Conservation (phyloP, 176 grass and related monocot genomes). For the Urochloa ruziziensis region DNA sequence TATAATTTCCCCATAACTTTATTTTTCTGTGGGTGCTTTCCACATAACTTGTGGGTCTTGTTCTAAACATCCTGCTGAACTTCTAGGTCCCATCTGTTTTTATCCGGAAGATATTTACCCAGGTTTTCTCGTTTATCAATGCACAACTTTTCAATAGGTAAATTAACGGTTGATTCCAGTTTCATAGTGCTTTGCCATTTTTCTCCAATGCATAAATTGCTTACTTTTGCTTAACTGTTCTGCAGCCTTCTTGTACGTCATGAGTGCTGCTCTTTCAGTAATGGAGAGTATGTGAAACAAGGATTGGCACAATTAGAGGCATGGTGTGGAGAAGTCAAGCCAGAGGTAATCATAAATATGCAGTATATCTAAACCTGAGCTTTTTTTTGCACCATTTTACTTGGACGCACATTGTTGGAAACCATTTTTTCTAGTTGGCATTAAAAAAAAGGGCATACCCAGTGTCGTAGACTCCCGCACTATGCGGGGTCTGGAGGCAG, state of each 20-base stretch:
- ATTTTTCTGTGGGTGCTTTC: no score
- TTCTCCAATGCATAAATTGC: constrained; percentile 16
- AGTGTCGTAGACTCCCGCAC: no score
- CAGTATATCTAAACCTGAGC: constrained; percentile 7
- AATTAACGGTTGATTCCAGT: constrained; percentile 28
- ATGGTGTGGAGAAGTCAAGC: constrained; percentile 67
- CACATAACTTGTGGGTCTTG: constrained; percentile 2
- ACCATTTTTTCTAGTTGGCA: neutral
- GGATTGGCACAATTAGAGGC: constrained; percentile 73
- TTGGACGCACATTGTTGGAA: neutral
- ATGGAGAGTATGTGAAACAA: constrained; percentile 94
- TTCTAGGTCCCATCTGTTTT: constrained; percentile 81
- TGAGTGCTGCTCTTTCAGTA: constrained; percentile 98
- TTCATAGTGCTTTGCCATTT: constrained; percentile 26
- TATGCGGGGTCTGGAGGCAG: no score
- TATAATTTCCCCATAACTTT: neutral
- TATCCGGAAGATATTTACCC: constrained; percentile 78
- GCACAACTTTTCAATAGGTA: constrained; percentile 97
- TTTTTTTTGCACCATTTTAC: neutral
- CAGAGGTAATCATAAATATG: constrained; percentile 58
- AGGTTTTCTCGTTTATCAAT: constrained; percentile 97
- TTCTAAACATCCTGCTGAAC: constrained; percentile 35
- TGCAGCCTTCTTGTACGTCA: constrained; percentile 85
- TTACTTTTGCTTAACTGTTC: constrained; percentile 12
- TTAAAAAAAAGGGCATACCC: no score